Evolutionary conservation across 495 filamentous ascomycete genomes (phyloP).

Genomic region (Mytilinidion resinicola): DNA sequence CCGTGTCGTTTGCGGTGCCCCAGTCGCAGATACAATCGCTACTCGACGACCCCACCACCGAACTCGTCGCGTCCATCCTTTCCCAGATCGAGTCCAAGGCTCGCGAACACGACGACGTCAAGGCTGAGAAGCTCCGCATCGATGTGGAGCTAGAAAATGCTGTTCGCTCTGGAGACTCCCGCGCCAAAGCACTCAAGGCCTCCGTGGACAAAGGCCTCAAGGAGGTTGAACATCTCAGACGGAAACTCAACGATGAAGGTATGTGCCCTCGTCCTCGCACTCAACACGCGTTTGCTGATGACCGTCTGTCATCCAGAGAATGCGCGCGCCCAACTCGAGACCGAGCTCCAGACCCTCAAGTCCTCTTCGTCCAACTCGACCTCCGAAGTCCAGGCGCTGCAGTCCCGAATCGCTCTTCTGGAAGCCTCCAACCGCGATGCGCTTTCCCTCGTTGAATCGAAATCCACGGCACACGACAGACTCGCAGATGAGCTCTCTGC

Average conservation of each 20-base stretch:
- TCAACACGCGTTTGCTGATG: slow-evolving; percentile 12
- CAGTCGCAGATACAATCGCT: slow-evolving; percentile 59
- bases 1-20: slow-evolving; percentile 66
- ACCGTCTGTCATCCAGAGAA: slow-evolving; percentile 45
- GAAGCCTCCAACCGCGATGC: slow-evolving; percentile 90
- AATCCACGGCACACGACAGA: slow-evolving; percentile 76
- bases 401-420: slow-evolving; percentile 72
- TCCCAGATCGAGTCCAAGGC: slow-evolving; percentile 62
- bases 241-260: slow-evolving; percentile 79
- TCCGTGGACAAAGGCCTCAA: slow-evolving; percentile 74
- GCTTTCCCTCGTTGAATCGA: slow-evolving; percentile 78
- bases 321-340: slow-evolving; percentile 59
- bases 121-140: slow-evolving; percentile 73
- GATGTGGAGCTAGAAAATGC: slow-evolving; percentile 92
- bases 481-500: slow-evolving; percentile 78
- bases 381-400: slow-evolving; percentile 69
- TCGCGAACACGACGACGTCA: slow-evolving; percentile 69
- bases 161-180: slow-evolving; percentile 71
- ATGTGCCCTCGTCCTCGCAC: slow-evolving; percentile 18
- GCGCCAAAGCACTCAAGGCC: slow-evolving; percentile 69
- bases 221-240: slow-evolving; percentile 64
- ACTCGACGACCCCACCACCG: slow-evolving; percentile 65
- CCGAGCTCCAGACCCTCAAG: slow-evolving; percentile 72
- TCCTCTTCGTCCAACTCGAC: slow-evolving; percentile 66
- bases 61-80: slow-evolving; percentile 66